Base-by-base conservation (phyloP, 768 basidiomycete genomes). In the Boletus pseudo-olivaceus region DNA sequence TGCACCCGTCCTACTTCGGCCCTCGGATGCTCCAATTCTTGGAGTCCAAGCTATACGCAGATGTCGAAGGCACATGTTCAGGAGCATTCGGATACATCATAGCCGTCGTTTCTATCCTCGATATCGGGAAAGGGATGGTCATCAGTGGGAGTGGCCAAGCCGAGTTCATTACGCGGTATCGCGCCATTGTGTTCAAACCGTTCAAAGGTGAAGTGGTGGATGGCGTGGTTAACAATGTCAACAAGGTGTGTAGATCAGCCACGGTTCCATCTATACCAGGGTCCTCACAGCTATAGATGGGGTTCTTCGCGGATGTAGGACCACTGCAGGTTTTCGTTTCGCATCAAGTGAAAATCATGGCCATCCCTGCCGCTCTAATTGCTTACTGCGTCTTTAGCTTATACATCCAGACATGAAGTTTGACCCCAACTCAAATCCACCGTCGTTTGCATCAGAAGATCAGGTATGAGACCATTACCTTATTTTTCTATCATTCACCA, bases 181-280 rank as follows among this genome's bases (percentile, higher is more conserved):
- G 89, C 27, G 97, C 97, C 7, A 93, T 99, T 60, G 96, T 99
- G 19, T 98, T 97, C 82, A 95, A 98, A 72, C 97, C 97, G n/a
- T 98, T 98, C 81, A 97, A 98, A 72, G 95, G 94, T 10, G 96
- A 99, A 69, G 96, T 98, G 5, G 90, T 99, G 17, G 97, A 99
- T 69, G 96, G 93, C 0, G 87, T 94, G 4, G 96, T 99, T 17
- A 88, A 87, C 64, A 94, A 91, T 56, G 97, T 99, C 34, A 95
- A 87, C 71, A 97, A 97, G 82, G 96, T 93, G 61, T 64, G 85
- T 33, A 19, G 12, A 23, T 45, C 17, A 14, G 52, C 7, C 33
- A 12, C 30, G 10, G 4, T 39, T 29, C 37, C 19, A 7, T 42
- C 19, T 23, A 23, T 23, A 23, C 23, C 23, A 23, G 23, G 23